Evolutionary conservation across 2,329 filamentous ascomycete genomes (phyloP).

Genomic region (Coleophoma eucalyptorum): DNA sequence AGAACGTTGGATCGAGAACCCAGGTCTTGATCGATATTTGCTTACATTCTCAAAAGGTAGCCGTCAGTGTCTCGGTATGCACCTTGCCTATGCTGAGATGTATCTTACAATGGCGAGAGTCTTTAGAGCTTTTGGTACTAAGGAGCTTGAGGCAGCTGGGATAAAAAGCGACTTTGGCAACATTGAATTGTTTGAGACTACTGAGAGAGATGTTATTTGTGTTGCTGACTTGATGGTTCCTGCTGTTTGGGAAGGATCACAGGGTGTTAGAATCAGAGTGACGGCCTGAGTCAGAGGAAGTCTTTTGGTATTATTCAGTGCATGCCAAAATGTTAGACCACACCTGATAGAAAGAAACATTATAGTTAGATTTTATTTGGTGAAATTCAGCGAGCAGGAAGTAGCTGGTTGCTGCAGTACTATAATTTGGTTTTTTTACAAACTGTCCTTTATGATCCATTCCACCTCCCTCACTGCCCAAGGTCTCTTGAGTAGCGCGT

Average conservation of each 20-base stretch:
- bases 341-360: too few species aligned
- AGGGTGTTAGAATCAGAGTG: conserved; percentile 8
- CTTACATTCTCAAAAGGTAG: conserved; percentile 20
- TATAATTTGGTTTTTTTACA: too few species aligned
- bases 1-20: conserved; percentile 24
- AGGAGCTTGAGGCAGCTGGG: conserved; percentile 1
- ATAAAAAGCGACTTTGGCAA: not conserved
- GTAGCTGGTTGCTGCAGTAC: too few species aligned
- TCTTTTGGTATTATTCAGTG: too few species aligned
- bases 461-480: too few species aligned
- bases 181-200: conserved; percentile 24
- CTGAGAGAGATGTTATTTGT: conserved; percentile 16
- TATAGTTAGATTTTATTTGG: too few species aligned
- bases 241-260: conserved; percentile 5
- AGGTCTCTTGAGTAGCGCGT: too few species aligned
- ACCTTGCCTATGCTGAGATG: conserved; percentile 15
- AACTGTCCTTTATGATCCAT: too few species aligned
- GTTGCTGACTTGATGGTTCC: conserved; percentile 9
- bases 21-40: conserved; percentile 24
- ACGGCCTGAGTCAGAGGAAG: too few species aligned
- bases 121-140: conserved; percentile 12
- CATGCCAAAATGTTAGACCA: too few species aligned
- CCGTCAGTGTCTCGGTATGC: conserved; percentile 10
- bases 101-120: conserved; percentile 11
- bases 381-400: too few species aligned